Evolutionary conservation across 2,329 filamentous ascomycete genomes (phyloP), one percentile per base, ranked within the genome.

Genomic region (Pseudogymnoascus sp.): DNA sequence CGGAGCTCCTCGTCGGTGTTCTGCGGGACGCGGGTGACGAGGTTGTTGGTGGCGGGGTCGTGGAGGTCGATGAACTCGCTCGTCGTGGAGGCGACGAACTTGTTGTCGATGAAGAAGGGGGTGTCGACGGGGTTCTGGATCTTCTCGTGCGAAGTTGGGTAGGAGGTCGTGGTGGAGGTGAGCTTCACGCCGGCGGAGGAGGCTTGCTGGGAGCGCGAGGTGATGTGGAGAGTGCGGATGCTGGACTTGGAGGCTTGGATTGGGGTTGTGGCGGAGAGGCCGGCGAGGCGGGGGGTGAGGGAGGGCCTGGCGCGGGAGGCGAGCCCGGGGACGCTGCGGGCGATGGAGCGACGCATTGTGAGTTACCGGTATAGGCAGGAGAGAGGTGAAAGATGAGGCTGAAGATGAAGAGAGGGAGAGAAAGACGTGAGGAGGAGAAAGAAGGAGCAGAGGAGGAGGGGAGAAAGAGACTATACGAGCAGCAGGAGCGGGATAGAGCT

Each of bases 41-140:
- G 83, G 77, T 92, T 89, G 80, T 93, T 93, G 70, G 90, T 93
- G 59, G 90, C 90, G 18, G 90, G 90, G 76, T 95, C 90, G 76
- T 90, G 80, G 67, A 95, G 79, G 71, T 92, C 89, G 74, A 93
- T 91, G 81, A 87, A 91, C 77, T 88, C 80, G 65, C 85, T 82
- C 28, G 90, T 81, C 71, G 82, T 77, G 16, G 89, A 93, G 60
- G 82, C 77, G 62, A 87, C 78, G 73, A 93, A 92, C 74, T 89
- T 78, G 78, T 95, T 95, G 81, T 95, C 84, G 69, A 95, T 74
- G 75, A 95, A 95, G 79, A 89, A 92, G 28, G 86, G 88, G 12
- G 90, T 93, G 74, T 93, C 84, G 70, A 82, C 77, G 38, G 89
- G 86, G 64, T 84, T 76, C 69, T 82, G 72, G 70, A 91, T 86